Evolutionary conservation across 1,139 yeast genomes (phyloP).

Genomic region (Nakaseomyces glabratus): DNA sequence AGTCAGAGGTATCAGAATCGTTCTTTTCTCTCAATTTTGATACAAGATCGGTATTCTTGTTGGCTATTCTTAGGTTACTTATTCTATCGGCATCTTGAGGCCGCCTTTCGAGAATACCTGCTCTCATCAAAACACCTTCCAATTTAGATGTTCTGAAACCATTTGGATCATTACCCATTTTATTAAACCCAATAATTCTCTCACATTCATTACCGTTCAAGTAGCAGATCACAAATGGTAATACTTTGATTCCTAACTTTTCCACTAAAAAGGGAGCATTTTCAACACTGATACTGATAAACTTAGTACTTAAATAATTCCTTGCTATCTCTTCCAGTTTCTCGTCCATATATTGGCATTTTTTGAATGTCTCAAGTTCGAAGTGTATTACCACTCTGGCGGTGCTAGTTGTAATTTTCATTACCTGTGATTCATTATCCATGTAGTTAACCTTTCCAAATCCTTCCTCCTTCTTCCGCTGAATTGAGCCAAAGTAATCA

Average conservation of each 20-base stretch:
- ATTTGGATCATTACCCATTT: slow-evolving; percentile 36
- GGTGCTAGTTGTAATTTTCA: slow-evolving; percentile 41
- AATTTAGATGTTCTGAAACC: slow-evolving; percentile 38
- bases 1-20: too few relatives aligned
- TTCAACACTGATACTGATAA: slow-evolving; percentile 51
- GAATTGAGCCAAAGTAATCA: slow-evolving; percentile 36
- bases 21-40: too few relatives aligned
- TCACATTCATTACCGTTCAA: slow-evolving; percentile 48
- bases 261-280: slow-evolving; percentile 64
- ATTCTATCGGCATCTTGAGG: not conserved
- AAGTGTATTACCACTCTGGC: slow-evolving; percentile 53
- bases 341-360: slow-evolving; percentile 52
- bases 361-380: slow-evolving; percentile 49
- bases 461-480: slow-evolving; percentile 33
- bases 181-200: slow-evolving; percentile 60
- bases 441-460: slow-evolving; percentile 38
- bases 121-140: slow-evolving; percentile 31
- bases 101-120: not conserved
- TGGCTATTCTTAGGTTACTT: too few relatives aligned
- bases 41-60: too few relatives aligned
- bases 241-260: slow-evolving; percentile 50
- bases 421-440: slow-evolving; percentile 46
- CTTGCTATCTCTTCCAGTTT: slow-evolving; percentile 42
- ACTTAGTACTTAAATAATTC: slow-evolving; percentile 48
- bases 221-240: slow-evolving; percentile 67